Evolutionary conservation across 164 flowering plant genomes (phyloP).

Genomic region (Buxus sempervirens): DNA sequence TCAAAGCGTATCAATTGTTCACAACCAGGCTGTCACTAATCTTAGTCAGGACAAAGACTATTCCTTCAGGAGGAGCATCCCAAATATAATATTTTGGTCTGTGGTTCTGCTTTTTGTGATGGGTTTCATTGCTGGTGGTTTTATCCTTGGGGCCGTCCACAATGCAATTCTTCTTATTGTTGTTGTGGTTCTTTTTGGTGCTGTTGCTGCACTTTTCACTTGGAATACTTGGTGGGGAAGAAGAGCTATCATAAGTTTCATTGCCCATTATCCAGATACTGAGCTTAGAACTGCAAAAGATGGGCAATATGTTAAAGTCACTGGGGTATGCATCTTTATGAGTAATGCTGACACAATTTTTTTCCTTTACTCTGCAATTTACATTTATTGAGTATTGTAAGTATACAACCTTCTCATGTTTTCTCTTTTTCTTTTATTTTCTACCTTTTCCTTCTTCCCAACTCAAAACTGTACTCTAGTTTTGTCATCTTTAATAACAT

Average conservation of each 20-base stretch:
- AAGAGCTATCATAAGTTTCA: slow-evolving; percentile 69
- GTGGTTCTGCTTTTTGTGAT: slow-evolving; percentile 72
- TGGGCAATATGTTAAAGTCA: slow-evolving; percentile 75
- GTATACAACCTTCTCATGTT: background rate
- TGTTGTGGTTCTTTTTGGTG: slow-evolving; percentile 67
- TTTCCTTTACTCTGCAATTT: background rate
- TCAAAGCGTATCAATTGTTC: slow-evolving; percentile 49
- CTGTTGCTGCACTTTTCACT: slow-evolving; percentile 64
- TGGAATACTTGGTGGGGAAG: slow-evolving; percentile 88
- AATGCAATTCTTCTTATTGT: slow-evolving; percentile 86
- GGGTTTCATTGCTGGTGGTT: slow-evolving; percentile 95
- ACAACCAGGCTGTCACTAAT: slow-evolving; percentile 83
- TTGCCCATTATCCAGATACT: slow-evolving; percentile 71
- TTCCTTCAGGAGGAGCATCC: slow-evolving; percentile 68
- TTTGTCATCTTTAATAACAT: too few relatives aligned
- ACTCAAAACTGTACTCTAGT: too few relatives aligned
- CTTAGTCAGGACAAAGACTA: slow-evolving; percentile 75
- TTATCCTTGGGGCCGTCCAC: slow-evolving; percentile 92
- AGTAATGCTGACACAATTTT: background rate
- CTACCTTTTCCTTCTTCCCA: too few relatives aligned
- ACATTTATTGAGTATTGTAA: background rate
- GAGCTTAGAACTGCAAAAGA: slow-evolving; percentile 72
- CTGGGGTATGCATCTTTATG: slow-evolving; percentile 56
- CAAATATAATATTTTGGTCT: slow-evolving; percentile 69
- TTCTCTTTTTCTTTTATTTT: background rate